These are phyloP conservation scores for Blechomonas ayalai DNA, from an alignment of 208 protist genomes.

Conservation along the genomic window DNA sequence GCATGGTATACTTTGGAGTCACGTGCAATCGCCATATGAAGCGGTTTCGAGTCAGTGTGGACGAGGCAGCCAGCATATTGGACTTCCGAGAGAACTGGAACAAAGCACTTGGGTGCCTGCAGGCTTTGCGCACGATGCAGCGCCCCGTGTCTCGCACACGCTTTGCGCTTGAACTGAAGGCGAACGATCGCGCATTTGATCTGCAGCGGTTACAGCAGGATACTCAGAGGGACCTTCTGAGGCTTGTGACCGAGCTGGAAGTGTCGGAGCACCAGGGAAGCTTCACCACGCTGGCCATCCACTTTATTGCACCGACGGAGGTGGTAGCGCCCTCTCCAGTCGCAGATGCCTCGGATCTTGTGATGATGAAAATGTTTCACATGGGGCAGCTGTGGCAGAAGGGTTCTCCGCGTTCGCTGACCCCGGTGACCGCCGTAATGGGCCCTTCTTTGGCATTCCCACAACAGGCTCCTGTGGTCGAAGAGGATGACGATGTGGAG, in stretches of 20 bases:
- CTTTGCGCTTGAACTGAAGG: conserved; percentile 64
- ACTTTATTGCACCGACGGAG: conserved; percentile 53
- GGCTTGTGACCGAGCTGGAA: conserved; percentile 64
- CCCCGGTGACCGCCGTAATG: conserved; percentile 3
- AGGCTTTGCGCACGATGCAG: conserved; percentile 51
- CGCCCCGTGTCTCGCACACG: conserved; percentile 56
- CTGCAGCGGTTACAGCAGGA: conserved; percentile 48
- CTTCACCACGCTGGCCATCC: conserved; percentile 52
- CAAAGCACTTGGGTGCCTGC: conserved; percentile 56
- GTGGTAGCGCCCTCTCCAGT: conserved; percentile 18
- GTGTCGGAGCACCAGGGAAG: conserved; percentile 79
- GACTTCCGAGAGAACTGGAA: conserved; percentile 78
- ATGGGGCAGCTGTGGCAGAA: conserved; percentile 21
- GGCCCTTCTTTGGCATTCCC: conserved; percentile 10
- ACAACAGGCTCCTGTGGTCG: conserved; percentile 14
- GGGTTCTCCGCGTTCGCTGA: conserved; percentile 2
- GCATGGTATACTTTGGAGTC: conserved; percentile 77
- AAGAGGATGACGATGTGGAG: conserved; percentile 86
- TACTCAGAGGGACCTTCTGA: conserved; percentile 49
- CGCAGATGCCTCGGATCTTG: conserved; percentile 50
- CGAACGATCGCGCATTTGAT: conserved; percentile 61
- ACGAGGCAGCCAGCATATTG: conserved; percentile 65
- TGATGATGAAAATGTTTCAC: conserved; percentile 54
- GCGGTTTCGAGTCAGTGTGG: conserved; percentile 64
- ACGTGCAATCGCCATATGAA: conserved; percentile 85